Evolutionary conservation across 148 eudicot species (phyloP).

Genomic region (Rhododendron molle): DNA sequence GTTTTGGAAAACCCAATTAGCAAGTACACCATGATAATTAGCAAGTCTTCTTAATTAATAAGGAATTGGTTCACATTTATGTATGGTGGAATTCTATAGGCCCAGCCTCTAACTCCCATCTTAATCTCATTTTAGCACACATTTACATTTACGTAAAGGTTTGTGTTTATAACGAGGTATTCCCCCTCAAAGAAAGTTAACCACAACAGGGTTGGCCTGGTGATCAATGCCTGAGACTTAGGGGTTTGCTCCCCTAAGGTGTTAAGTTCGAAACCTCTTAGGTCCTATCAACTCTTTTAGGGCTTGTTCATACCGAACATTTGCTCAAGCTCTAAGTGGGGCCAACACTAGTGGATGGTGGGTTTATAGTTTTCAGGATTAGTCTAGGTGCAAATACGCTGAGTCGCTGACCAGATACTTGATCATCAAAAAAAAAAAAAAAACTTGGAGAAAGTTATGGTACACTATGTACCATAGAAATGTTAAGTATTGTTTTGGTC

Average conservation of each 20-base stretch:
- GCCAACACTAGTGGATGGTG: background rate
- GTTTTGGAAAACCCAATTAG: background rate
- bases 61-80: background rate
- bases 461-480: background rate
- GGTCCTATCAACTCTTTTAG: too few relatives aligned
- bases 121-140: background rate
- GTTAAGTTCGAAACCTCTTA: background rate
- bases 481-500: background rate
- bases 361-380: background rate
- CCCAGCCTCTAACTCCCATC: background rate
- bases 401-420: too few relatives aligned
- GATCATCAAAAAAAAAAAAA: too few relatives aligned
- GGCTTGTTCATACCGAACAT: background rate
- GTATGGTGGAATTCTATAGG: background rate
- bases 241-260: background rate
- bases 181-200: background rate
- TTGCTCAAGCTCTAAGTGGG: background rate
- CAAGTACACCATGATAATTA: background rate
- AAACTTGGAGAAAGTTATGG: background rate
- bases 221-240: background rate
- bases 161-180: background rate
- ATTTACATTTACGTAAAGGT: background rate
- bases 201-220: background rate
- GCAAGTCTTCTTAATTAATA: background rate
- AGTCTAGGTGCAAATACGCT: background rate